A percentile compares a stretch with the other conserved stretches of the same genome.
Evolutionary conservation across 75 land plant genomes (phyloP).

Genomic region (Pinus albicaulis): DNA sequence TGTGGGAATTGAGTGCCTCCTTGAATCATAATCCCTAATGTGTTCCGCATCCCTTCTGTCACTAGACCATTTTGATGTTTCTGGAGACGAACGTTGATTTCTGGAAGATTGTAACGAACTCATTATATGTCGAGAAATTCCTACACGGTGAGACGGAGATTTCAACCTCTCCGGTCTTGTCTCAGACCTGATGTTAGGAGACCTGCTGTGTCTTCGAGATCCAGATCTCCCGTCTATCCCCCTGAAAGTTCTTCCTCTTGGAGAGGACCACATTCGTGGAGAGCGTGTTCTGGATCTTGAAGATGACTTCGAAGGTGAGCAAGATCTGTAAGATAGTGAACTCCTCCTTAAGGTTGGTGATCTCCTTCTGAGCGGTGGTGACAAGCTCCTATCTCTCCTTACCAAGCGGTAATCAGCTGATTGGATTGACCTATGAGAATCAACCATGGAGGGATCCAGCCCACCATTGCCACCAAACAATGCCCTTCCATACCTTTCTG

Average conservation of each 20-base stretch:
- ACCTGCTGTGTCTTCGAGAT: constrained; percentile 15
- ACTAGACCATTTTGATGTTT: constrained; percentile 45
- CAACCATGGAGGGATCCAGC: constrained; percentile 11
- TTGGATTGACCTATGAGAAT: neutral
- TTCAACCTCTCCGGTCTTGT: constrained; percentile 22
- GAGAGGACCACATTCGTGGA: constrained; percentile 28
- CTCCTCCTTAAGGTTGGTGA: neutral
- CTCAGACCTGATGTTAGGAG: constrained; percentile 31
- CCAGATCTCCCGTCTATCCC: constrained; percentile 4
- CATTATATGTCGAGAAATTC: constrained; percentile 22
- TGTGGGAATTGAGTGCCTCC: constrained; percentile 2
- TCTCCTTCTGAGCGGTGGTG: constrained; percentile 22
- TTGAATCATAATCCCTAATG: constrained; percentile 27
- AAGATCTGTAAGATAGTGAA: neutral
- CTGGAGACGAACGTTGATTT: constrained; percentile 46
- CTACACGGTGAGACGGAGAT: constrained; percentile 19
- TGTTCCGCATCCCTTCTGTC: constrained; percentile 38
- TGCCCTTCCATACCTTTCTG: constrained; percentile 22
- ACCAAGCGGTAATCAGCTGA: constrained; percentile 9
- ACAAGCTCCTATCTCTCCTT: constrained; percentile 29
- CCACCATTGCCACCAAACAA: constrained; percentile 16
- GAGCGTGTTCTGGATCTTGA: constrained; percentile 42
- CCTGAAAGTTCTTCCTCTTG: constrained; percentile 30
- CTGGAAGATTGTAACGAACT: constrained; percentile 28
- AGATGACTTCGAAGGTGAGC: constrained; percentile 24